A percentile compares a stretch with the other conserved stretches of the same genome.
Evolutionary conservation across 2,329 filamentous ascomycete species (phyloP).

Genomic region (Chrysoporthe cubensis): DNA sequence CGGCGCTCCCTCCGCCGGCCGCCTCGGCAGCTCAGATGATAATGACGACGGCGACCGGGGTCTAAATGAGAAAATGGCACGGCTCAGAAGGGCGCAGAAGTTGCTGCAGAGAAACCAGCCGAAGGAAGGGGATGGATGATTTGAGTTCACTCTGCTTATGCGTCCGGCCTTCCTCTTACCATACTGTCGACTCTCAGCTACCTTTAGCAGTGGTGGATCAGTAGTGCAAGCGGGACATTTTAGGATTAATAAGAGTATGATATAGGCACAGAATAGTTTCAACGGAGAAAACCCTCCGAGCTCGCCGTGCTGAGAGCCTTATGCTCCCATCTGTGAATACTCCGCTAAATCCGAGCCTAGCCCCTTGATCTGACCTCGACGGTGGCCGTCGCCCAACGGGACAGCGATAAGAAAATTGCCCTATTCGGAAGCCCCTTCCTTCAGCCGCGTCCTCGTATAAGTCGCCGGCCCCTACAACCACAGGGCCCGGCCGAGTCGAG

Average conservation of each 20-base stretch:
- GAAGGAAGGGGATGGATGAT: conserved; percentile 3
- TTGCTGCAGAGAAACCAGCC: conserved; percentile 29
- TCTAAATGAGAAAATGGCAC: conserved; percentile 32
- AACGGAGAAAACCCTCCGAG: no score
- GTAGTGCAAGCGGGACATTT: neutral
- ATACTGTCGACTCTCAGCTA: no score
- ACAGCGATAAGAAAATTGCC: neutral
- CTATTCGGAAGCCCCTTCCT: neutral
- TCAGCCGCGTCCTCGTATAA: neutral
- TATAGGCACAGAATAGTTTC: neutral
- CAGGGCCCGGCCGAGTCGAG: neutral
- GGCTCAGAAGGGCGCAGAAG: conserved; percentile 33
- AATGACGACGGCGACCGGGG: conserved; percentile 17
- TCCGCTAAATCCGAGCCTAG: no score
- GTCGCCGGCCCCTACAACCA: neutral
- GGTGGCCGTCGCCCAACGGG: neutral
- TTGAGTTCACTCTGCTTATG: neutral
- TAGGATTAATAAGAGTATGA: neutral
- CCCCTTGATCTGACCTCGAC: neutral
- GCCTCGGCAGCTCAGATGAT: neutral
- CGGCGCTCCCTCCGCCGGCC: conserved; percentile 14
- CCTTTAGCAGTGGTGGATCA: no score
- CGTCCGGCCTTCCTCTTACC: neutral
- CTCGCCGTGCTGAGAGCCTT: no score
- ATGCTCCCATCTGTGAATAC: no score